These are phyloP conservation scores for Phytophthora niederhauseri DNA, from an alignment of 352 stramenopile genomes.

Conservation along the genomic window DNA sequence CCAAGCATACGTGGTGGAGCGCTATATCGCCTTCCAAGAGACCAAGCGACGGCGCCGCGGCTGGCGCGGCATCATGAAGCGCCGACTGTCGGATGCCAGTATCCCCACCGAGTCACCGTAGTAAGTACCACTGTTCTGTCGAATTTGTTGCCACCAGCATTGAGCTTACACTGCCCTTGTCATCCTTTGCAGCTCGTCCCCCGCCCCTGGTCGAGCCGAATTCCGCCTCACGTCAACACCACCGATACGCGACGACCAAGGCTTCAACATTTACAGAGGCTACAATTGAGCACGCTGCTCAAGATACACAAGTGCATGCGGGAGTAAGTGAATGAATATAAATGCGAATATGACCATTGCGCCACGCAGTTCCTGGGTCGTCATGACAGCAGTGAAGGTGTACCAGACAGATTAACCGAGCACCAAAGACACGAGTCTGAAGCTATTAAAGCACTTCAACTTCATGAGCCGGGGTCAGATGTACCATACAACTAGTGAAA, in stretches of 20 bases:
- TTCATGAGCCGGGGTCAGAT: background rate
- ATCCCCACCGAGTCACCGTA: constrained; percentile 72
- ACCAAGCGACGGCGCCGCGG: constrained; percentile 71
- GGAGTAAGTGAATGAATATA: constrained; percentile 13
- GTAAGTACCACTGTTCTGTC: constrained; percentile 28
- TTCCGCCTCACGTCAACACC: constrained; percentile 30
- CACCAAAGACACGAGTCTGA: constrained; percentile 1
- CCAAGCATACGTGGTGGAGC: constrained; percentile 71
- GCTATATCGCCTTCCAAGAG: constrained; percentile 83
- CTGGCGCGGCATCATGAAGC: constrained; percentile 87
- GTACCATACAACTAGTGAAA: no score
- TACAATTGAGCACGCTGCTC: constrained; percentile 19
- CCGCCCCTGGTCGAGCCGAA: constrained; percentile 30
- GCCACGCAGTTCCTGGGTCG: background rate
- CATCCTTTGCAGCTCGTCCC: constrained; percentile 25
- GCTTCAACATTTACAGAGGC: constrained; percentile 27
- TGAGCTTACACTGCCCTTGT: constrained; percentile 9
- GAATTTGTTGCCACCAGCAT: constrained; percentile 1
- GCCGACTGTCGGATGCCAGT: constrained; percentile 75
- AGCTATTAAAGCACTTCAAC: background rate
- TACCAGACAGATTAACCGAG: background rate
- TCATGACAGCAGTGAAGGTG: no score
- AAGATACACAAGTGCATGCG: constrained; percentile 22
- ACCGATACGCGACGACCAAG: constrained; percentile 22
- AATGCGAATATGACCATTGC: constrained; percentile 14